These are phyloP conservation scores for Boletellus sp. DNA, from an alignment of 768 basidiomycete species.

Conservation along the genomic window DNA sequence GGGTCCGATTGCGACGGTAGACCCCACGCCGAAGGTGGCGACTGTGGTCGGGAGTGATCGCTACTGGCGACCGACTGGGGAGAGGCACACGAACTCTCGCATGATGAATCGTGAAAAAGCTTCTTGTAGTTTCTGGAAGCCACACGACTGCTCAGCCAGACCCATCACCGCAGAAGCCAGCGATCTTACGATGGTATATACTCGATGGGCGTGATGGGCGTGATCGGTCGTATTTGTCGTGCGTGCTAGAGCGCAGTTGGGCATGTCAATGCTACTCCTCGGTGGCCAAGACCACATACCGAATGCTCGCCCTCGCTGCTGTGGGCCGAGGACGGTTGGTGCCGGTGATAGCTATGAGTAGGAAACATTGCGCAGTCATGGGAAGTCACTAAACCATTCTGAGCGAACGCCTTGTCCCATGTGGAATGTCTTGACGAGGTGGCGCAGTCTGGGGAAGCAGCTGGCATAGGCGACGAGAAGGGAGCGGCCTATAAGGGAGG, in stretches of 20 bases:
- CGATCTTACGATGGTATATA: slow-evolving; percentile 29
- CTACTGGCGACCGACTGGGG: slow-evolving; percentile 37
- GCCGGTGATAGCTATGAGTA: slow-evolving; percentile 30
- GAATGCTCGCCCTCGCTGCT: slow-evolving; percentile 27
- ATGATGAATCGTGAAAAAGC: slow-evolving; percentile 30
- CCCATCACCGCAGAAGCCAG: slow-evolving; percentile 5
- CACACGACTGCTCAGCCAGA: slow-evolving; percentile 11
- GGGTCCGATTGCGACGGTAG: slow-evolving; percentile 36
- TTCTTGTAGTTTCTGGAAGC: slow-evolving; percentile 30
- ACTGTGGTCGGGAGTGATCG: slow-evolving; percentile 45
- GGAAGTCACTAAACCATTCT: slow-evolving; percentile 38
- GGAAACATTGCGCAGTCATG: slow-evolving; percentile 32
- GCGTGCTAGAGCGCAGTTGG: slow-evolving; percentile 18
- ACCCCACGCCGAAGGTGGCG: slow-evolving; percentile 43
- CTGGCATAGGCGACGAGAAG: slow-evolving; percentile 29
- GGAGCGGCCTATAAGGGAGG: slow-evolving; percentile 21
- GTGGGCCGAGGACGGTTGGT: slow-evolving; percentile 18
- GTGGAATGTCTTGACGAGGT: slow-evolving; percentile 31
- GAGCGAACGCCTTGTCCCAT: slow-evolving; percentile 35
- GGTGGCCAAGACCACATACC: slow-evolving; percentile 19
- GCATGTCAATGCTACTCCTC: slow-evolving; percentile 10
- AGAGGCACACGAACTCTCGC: slow-evolving; percentile 28
- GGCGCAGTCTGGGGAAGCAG: slow-evolving; percentile 23
- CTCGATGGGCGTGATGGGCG: slow-evolving; percentile 35
- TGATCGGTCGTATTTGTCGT: slow-evolving; percentile 33